Evolutionary conservation across 2,329 filamentous ascomycete species (phyloP).

Genomic region (Fusarium gaditjirri): DNA sequence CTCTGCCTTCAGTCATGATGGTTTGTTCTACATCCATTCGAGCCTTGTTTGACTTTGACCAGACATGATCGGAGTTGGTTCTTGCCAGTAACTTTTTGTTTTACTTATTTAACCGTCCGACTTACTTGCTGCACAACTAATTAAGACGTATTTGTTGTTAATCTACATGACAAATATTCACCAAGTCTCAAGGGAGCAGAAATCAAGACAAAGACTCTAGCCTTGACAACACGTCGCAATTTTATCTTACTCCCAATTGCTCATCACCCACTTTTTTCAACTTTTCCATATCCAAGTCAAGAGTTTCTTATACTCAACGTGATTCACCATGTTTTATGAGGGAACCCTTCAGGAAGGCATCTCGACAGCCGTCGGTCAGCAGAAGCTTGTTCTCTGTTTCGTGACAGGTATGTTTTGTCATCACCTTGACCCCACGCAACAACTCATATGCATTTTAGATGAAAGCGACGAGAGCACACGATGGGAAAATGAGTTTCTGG

Average conservation of each 20-base stretch:
- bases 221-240: constrained; percentile 8
- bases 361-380: constrained; percentile 75
- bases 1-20: constrained; percentile 13
- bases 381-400: constrained; percentile 86
- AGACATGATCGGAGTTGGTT: neutral
- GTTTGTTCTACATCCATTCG: neutral
- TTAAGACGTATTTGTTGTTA: neutral
- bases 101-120: neutral
- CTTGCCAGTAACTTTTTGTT: neutral
- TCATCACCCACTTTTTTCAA: neutral
- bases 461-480: constrained; percentile 72
- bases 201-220: constrained; percentile 38
- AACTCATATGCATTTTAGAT: constrained; percentile 32
- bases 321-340: constrained; percentile 76
- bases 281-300: neutral
- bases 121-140: neutral
- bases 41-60: neutral
- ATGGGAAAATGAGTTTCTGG: constrained; percentile 79
- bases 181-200: constrained; percentile 17
- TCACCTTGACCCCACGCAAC: neutral
- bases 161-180: neutral
- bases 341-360: constrained; percentile 87
- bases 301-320: neutral
- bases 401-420: constrained; percentile 70
- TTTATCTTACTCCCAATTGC: neutral